Percentiles rank a stretch among this genome's conserved stretches.
phyloP scores from a whole-genome alignment of 2,329 filamentous ascomycete species.

The Gremmenia infestans region DNA sequence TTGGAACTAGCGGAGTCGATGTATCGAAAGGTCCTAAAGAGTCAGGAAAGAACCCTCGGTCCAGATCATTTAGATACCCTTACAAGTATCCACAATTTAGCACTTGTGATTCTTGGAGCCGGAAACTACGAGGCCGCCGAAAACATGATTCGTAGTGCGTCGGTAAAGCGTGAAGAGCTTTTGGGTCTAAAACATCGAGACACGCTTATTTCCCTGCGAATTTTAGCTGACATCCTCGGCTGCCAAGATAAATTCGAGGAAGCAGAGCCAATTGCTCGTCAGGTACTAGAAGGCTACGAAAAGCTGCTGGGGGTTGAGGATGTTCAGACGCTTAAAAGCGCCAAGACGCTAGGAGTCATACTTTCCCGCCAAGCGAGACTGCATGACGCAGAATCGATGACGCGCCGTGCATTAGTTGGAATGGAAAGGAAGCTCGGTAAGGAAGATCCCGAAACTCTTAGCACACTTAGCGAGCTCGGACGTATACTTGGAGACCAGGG shows the following conservation, averaged over 20 bases:
- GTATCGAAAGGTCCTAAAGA: not conserved
- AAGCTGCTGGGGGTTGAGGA: not conserved
- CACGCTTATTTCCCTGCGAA: not conserved
- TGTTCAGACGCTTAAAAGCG: not conserved
- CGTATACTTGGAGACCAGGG: not conserved
- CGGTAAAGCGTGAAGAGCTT: not conserved
- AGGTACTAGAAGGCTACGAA: not conserved
- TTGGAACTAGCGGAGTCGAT: not conserved
- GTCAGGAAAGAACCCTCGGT: not conserved
- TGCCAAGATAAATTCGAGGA: not conserved
- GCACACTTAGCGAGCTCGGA: not conserved
- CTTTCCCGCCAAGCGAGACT: not conserved
- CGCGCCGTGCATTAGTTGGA: not conserved
- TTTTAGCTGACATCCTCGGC: not conserved
- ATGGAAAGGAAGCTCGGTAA: not conserved
- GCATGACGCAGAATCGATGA: not conserved
- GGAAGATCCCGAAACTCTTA: not conserved
- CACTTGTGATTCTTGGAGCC: not conserved
- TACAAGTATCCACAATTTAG: not conserved
- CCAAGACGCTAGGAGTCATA: not conserved
- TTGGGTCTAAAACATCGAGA: not conserved
- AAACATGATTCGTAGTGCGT: not conserved
- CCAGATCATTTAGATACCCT: not conserved
- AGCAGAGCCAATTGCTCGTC: not conserved
- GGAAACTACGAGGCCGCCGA: not conserved